Conservation (phyloP, 768 basidiomycete species). For the Auriscalpium vulgare region DNA sequence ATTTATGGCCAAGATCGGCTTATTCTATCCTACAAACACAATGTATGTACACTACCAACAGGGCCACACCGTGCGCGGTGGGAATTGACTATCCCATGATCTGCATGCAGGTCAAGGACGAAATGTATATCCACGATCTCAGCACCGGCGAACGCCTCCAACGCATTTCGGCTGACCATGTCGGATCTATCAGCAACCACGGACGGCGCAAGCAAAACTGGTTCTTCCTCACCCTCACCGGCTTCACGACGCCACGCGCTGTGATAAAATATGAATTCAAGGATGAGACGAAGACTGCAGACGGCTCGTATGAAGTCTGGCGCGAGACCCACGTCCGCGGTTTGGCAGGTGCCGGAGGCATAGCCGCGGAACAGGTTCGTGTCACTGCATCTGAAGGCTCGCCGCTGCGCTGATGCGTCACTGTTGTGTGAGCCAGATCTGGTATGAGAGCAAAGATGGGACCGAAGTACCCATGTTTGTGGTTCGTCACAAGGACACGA, state of each 20-base stretch:
- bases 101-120: conserved; percentile 57
- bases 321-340: conserved; percentile 51
- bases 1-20: conserved; percentile 51
- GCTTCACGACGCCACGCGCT: conserved; percentile 68
- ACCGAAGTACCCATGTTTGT: conserved; percentile 83
- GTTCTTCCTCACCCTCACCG: conserved; percentile 55
- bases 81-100: not conserved
- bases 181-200: no score
- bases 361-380: conserved; percentile 56
- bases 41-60: conserved; percentile 36
- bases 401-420: no score
- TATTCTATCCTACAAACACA: conserved; percentile 59
- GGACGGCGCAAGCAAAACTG: conserved; percentile 46
- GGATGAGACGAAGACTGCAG: conserved; percentile 21
- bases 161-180: no score
- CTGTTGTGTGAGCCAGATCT: conserved; percentile 40
- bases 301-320: conserved; percentile 35
- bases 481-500: conserved; percentile 63
- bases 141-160: conserved; percentile 44
- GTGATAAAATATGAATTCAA: conserved; percentile 54
- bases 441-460: conserved; percentile 76
- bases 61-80: not conserved
- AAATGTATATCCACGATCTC: conserved; percentile 59
- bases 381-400: not conserved
- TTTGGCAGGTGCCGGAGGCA: conserved; percentile 52